Evolutionary conservation across 2,329 filamentous ascomycete species (phyloP).

Genomic region (Exophiala alcalophila): DNA sequence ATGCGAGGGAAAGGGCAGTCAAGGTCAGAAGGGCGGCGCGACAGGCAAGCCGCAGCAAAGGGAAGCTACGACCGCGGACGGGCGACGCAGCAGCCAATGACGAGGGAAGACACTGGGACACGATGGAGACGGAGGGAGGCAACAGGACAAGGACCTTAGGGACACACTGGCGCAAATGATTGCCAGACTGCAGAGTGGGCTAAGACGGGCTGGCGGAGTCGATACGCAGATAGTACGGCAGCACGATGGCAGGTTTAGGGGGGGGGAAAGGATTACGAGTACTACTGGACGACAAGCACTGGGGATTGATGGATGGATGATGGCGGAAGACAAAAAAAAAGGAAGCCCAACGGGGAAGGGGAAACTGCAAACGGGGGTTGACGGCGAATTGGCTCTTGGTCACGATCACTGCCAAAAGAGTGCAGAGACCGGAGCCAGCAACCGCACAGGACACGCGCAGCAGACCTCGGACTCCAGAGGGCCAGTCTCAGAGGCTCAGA

Average conservation of each 20-base stretch:
- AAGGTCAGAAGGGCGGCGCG: conserved; percentile 21
- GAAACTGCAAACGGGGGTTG: conserved; percentile 21
- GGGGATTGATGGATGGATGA: conserved; percentile 25
- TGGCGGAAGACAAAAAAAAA: conserved; percentile 18
- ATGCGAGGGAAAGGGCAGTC: conserved; percentile 15
- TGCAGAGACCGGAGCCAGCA: neutral
- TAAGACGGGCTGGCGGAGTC: conserved; percentile 29
- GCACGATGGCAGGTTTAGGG: conserved; percentile 27
- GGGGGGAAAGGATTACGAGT: conserved; percentile 22
- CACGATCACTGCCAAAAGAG: neutral
- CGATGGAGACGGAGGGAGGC: conserved; percentile 25
- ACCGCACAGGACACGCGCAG: too few relatives aligned
- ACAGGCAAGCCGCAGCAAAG: conserved; percentile 27
- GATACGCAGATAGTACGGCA: conserved; percentile 12
- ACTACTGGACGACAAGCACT: too few relatives aligned
- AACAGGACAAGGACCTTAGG: conserved; percentile 15
- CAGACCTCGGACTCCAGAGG: too few relatives aligned
- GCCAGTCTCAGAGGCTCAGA: too few relatives aligned
- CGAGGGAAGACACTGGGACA: conserved; percentile 12
- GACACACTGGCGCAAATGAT: conserved; percentile 24
- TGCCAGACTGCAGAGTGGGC: conserved; percentile 30
- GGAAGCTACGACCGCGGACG: conserved; percentile 25
- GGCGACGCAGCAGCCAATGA: conserved; percentile 24
- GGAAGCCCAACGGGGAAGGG: conserved; percentile 13
- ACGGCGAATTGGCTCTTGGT: neutral